These are phyloP conservation scores for Oryza nivara DNA, from an alignment of 176 grass and related monocot genomes.

Conservation along the genomic window DNA sequence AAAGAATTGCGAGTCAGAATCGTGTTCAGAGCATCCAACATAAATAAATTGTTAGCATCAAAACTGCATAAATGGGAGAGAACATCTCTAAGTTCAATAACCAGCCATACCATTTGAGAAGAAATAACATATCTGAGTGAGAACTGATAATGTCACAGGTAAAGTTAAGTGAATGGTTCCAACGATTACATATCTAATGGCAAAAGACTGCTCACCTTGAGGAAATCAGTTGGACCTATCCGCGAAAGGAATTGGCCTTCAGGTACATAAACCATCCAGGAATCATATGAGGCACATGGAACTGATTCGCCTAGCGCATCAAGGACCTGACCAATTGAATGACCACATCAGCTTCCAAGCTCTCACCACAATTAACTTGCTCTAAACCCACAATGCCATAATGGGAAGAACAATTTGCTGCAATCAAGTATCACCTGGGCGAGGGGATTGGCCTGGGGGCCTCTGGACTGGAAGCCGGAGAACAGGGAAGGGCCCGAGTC, in stretches of 20 bases:
- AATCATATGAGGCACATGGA: constrained; percentile 79
- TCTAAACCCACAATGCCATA: neutral
- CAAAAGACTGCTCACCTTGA: constrained; percentile 53
- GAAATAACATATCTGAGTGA: neutral
- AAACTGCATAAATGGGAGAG: constrained; percentile 9
- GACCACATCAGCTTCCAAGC: constrained; percentile 32
- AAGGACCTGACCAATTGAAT: constrained; percentile 63
- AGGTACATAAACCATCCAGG: constrained; percentile 98
- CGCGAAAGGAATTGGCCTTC: constrained; percentile 83
- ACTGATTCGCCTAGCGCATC: constrained; percentile 83
- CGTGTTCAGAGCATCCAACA: neutral
- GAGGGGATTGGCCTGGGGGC: constrained; percentile 88
- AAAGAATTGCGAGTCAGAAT: constrained; percentile 12
- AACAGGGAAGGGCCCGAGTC: constrained; percentile 95
- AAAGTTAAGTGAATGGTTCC: neutral
- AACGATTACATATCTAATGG: neutral
- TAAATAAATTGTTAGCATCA: neutral
- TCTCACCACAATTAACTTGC: neutral
- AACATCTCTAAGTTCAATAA: neutral
- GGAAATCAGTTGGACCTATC: constrained; percentile 91
- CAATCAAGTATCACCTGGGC: constrained; percentile 58
- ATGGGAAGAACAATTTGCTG: neutral
- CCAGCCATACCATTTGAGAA: neutral
- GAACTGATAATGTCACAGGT: neutral
- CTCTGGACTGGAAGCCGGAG: constrained; percentile 91